Evolutionary conservation across 768 basidiomycete species (phyloP), one percentile per base, ranked within the genome.

Genomic region (Dendrothele bispora): DNA sequence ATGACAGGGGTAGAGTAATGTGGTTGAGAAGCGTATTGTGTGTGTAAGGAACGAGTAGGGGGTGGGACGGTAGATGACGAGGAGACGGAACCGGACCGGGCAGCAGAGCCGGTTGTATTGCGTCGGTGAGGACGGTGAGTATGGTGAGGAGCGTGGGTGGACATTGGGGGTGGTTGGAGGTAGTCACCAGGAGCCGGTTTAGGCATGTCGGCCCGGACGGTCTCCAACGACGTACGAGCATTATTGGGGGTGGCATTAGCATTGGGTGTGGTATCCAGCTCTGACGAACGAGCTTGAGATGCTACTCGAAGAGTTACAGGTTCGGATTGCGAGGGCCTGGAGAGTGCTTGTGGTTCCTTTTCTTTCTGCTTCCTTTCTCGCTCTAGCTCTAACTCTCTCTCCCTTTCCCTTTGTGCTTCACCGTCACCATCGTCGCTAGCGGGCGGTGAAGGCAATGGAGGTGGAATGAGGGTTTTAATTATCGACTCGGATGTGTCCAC

Each of bases 61-160:
- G 36, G 46, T 20, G 49, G 25, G 49, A 56, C 55, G 52, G 26
- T 70, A 59, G 7, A 67, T 63, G 43, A n/a, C n/a, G n/a, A n/a
- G n/a, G n/a, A n/a, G n/a, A n/a, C n/a, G n/a, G n/a, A n/a, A n/a
- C n/a, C n/a, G n/a, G n/a, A n/a, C n/a, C n/a, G 41, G 39, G n/a
- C 27, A 18, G 54, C 53, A 0, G 84, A 80, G 3, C 88, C 86
- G 0, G 81, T 88, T 2, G 88, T 90, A 57, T 90, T 87, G 21
- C 89, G 73, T 12, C 88, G 77, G 5, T 74, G 61, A 18, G 82
- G 78, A 14, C 71, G 76, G 27, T 46, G 55, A 17, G 38, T 37
- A 4, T 65, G 76, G 27, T 46, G 55, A 17, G 38, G 26, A 4
- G 65, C 57, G n/a, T 48, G 39, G 6, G 53, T 49, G 3, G 61